Evolutionary conservation across 2,329 filamentous ascomycete genomes (phyloP), one percentile per base, ranked within the genome.

Genomic region (Hymenotorrendiella dingleyae): DNA sequence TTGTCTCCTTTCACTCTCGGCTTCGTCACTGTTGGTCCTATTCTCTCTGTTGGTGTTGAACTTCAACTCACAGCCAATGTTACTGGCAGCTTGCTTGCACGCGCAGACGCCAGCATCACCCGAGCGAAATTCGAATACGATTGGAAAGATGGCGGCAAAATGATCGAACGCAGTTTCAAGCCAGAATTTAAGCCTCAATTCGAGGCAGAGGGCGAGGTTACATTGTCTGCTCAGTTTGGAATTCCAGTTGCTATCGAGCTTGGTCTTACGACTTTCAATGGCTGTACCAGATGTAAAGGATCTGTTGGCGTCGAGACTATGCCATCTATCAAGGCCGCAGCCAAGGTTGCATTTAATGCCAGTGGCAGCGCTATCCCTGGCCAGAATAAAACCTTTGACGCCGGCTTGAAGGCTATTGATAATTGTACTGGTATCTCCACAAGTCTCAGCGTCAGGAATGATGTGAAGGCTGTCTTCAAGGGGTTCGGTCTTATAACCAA

Each of bases 121-220:
- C n/a, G n/a, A n/a, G n/a, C n/a, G n/a, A n/a, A n/a, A n/a, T n/a
- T n/a, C n/a, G n/a, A n/a, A n/a, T n/a, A n/a, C n/a, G n/a, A n/a
- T n/a, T n/a, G n/a, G n/a, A n/a, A n/a, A n/a, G n/a, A n/a, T n/a
- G n/a, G n/a, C n/a, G n/a, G n/a, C n/a, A n/a, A n/a, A n/a, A n/a
- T n/a, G n/a, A n/a, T n/a, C n/a, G n/a, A n/a, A n/a, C n/a, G n/a
- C n/a, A n/a, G n/a, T n/a, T n/a, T n/a, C n/a, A n/a, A n/a, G n/a
- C n/a, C n/a, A n/a, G n/a, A n/a, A n/a, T n/a, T 63, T 43, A 56
- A 53, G 43, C 60, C 59, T 1, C 38, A 55, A 2, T 48, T 63
- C 29, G 49, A 63, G 33, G 59, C 55, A 6, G 41, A 54, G 11
- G 61, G 61, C 11, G 42, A 58, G 9, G 21, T 63, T 17, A 46